phyloP scores from a whole-genome alignment of 2,329 filamentous ascomycete species.

The Boeremia lycopersici region DNA sequence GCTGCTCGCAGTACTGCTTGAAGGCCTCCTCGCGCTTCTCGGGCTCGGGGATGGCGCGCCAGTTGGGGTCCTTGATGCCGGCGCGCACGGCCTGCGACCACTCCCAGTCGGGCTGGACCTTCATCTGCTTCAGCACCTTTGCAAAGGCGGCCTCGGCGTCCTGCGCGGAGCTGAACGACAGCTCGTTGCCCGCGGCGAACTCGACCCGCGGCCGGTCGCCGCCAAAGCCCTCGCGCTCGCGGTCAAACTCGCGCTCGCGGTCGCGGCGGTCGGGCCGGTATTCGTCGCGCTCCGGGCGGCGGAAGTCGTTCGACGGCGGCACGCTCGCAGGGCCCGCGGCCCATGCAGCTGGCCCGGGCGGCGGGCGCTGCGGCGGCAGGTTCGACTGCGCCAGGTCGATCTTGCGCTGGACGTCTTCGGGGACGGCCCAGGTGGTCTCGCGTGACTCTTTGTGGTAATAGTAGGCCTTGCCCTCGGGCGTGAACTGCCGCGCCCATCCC shows the following conservation, averaged over 20 bases:
- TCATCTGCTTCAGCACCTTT: slow-evolving; percentile 83
- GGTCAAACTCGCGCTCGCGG: slow-evolving; percentile 51
- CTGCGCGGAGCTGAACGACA: slow-evolving; percentile 62
- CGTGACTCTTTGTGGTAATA: slow-evolving; percentile 92
- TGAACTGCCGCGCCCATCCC: slow-evolving; percentile 91
- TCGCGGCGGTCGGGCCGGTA: slow-evolving; percentile 36
- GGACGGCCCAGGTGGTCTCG: slow-evolving; percentile 94
- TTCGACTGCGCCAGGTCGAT: slow-evolving; percentile 73
- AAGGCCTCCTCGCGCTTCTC: slow-evolving; percentile 89
- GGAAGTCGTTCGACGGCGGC: slow-evolving; percentile 50
- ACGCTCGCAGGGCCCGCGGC: slow-evolving; percentile 60
- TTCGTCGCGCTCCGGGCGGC: slow-evolving; percentile 39
- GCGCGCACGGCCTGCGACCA: slow-evolving; percentile 90
- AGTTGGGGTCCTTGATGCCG: slow-evolving; percentile 89
- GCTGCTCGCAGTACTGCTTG: slow-evolving; percentile 91
- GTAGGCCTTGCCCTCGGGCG: slow-evolving; percentile 86
- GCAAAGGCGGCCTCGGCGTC: slow-evolving; percentile 93
- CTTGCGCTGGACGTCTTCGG: slow-evolving; percentile 71
- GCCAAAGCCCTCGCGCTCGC: slow-evolving; percentile 56
- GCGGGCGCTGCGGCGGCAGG: slow-evolving; percentile 49
- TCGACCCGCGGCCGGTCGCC: slow-evolving; percentile 39
- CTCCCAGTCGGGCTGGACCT: slow-evolving; percentile 87
- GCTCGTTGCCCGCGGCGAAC: slow-evolving; percentile 60
- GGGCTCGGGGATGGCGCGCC: slow-evolving; percentile 89
- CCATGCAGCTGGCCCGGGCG: slow-evolving; percentile 56